Evolutionary conservation across 1,284 basidiomycete genomes (phyloP), one percentile per base, ranked within the genome.

Genomic region (Malassezia brasiliensis): DNA sequence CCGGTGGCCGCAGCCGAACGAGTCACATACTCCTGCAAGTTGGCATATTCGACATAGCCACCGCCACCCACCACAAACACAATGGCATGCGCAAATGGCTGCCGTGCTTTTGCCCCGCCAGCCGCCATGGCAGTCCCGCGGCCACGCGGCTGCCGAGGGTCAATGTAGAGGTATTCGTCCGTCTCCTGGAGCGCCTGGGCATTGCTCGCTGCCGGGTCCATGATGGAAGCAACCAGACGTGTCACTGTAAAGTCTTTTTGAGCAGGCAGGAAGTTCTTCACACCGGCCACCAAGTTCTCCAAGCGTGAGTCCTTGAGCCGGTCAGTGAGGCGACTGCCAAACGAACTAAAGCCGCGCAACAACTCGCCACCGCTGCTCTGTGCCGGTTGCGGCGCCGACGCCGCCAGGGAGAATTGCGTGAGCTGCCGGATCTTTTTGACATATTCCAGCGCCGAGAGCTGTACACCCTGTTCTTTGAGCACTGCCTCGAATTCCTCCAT

Each of bases 61-160:
- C 90, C 94, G 4, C 94, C 94, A 5, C 94, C 94, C 0, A 98
- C 91, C 14, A 98, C 80, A 67, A 99, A 99, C 2, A 98, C 87
- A 64, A 90, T 83, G 15, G 86, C 85, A 63, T 98, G 91, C 15
- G 80, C 44, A 75, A 90, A 94, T n/a, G 83, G 82, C 83, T 61
- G 61, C 36, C 67, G 57, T 25, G 62, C 60, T 46, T 64, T 63
- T 19, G 40, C 55, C 9, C 50, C 61, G 37, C 57, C 55, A 20
- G 46, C 41, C 3, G 60, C 48, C 8, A 45, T 49, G 15, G 47
- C 61, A 0, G 61, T 53, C 1, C 50, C 59, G 9, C 68, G 53
- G 2, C 50, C 53, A 5, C 69, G 56, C n/a, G 68, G 56, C 36
- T 67, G 64, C 20, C 64, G 63, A 1, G 94, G 93, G 75, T 99